Percentiles rank a stretch among this genome's conserved stretches.
Evolutionary conservation across 352 stramenopile genomes (phyloP).

Genomic region (Peronosclerospora sorghi): DNA sequence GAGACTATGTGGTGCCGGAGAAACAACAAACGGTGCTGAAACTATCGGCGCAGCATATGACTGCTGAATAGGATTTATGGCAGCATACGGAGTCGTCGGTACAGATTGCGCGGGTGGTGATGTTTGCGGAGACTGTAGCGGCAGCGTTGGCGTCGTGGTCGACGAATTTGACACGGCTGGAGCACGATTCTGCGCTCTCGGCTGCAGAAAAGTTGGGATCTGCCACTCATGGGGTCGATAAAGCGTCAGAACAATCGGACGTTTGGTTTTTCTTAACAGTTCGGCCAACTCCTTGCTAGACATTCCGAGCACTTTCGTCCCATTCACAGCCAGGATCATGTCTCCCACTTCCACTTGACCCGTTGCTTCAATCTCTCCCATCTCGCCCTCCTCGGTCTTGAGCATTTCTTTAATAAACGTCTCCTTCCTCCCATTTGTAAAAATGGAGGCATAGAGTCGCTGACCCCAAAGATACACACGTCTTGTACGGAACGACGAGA

Average conservation of each 20-base stretch:
- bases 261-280: conserved; percentile 29
- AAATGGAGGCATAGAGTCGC: conserved; percentile 59
- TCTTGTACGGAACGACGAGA: conserved; percentile 1
- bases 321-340: conserved; percentile 41
- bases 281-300: conserved; percentile 32
- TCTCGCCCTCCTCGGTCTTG: conserved; percentile 27
- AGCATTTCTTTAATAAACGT: conserved; percentile 50
- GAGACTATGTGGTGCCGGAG: conserved; percentile 1
- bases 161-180: not conserved
- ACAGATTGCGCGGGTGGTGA: conserved; percentile 1
- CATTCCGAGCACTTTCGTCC: conserved; percentile 21
- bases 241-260: conserved; percentile 41
- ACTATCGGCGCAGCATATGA: not conserved
- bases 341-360: conserved; percentile 40
- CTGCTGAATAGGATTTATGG: not conserved
- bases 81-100: conserved; percentile 2
- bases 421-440: conserved; percentile 30
- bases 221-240: conserved; percentile 13
- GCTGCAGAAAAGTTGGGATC: not conserved
- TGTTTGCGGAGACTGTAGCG: not conserved
- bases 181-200: not conserved
- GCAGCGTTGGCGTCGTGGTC: not conserved
- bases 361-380: conserved; percentile 51
- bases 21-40: conserved; percentile 6
- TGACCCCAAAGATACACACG: conserved; percentile 42